A percentile compares a stretch with the other conserved stretches of the same genome.
These are phyloP conservation scores for Aspergillus sp. DNA, from an alignment of 2,329 filamentous ascomycete genomes.

Conservation along the genomic window DNA sequence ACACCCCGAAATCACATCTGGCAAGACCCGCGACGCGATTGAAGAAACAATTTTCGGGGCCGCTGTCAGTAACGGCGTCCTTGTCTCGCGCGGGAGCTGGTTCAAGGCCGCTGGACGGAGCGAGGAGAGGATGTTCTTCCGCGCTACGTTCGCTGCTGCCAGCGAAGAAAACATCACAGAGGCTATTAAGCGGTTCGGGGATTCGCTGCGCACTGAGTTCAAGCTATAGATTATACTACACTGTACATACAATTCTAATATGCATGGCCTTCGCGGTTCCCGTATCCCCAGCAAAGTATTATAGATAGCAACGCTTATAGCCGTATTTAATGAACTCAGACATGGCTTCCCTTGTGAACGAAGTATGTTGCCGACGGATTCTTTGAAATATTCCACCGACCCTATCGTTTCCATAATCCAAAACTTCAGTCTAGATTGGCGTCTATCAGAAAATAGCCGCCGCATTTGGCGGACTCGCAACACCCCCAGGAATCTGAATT, in stretches of 20 bases:
- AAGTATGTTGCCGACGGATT: too few species aligned
- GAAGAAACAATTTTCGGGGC: constrained; percentile 85
- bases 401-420: too few species aligned
- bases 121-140: constrained; percentile 72
- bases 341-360: too few species aligned
- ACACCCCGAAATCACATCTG: constrained; percentile 41
- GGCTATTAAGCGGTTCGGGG: constrained; percentile 73
- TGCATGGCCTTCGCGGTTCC: not conserved
- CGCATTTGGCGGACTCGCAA: too few species aligned
- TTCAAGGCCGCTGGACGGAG: constrained; percentile 74
- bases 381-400: too few species aligned
- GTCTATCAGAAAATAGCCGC: too few species aligned
- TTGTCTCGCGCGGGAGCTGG: constrained; percentile 85
- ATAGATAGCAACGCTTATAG: not conserved
- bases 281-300: not conserved
- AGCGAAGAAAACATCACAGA: constrained; percentile 67
- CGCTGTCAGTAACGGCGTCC: constrained; percentile 72
- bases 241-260: not conserved
- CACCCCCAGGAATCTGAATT: too few species aligned
- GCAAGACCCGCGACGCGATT: constrained; percentile 50
- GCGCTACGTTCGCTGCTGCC: constrained; percentile 85
- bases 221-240: constrained; percentile 34
- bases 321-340: not conserved
- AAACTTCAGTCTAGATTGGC: too few species aligned
- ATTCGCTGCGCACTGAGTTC: constrained; percentile 66